Evolutionary conservation across 2,329 filamentous ascomycete genomes (phyloP).

Genomic region (Eurotiales sp.): DNA sequence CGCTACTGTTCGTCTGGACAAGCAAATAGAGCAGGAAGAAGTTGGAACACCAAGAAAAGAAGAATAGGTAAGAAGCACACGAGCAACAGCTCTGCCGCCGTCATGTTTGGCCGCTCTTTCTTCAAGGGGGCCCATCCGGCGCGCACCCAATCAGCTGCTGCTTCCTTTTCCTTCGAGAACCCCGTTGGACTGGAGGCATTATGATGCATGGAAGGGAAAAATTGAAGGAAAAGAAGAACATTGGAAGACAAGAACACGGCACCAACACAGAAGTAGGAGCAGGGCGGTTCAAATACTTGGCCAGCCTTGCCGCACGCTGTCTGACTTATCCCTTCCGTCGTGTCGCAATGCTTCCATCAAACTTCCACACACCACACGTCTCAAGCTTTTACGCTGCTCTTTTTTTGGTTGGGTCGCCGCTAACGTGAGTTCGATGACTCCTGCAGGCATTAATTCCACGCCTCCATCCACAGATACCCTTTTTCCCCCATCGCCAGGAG

Average conservation of each 20-base stretch:
- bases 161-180: neutral
- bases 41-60: neutral
- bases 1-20: slow-evolving; percentile 2
- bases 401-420: neutral
- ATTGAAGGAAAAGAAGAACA: neutral
- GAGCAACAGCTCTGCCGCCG: no score
- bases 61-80: no score
- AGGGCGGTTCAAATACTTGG: no score
- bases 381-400: no score
- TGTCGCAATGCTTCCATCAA: neutral
- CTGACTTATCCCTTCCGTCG: neutral
- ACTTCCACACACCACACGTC: neutral
- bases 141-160: neutral
- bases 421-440: slow-evolving; percentile 4
- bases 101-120: neutral
- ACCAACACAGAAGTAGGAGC: no score
- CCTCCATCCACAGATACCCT: neutral
- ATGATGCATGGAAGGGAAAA: neutral
- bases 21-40: neutral
- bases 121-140: neutral
- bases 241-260: no score
- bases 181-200: neutral
- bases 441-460: neutral
- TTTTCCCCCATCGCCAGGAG: neutral
- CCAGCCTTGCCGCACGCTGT: neutral